These are phyloP conservation scores for Fomes fomentarius DNA, from an alignment of 1,284 basidiomycete species.

Conservation along the genomic window DNA sequence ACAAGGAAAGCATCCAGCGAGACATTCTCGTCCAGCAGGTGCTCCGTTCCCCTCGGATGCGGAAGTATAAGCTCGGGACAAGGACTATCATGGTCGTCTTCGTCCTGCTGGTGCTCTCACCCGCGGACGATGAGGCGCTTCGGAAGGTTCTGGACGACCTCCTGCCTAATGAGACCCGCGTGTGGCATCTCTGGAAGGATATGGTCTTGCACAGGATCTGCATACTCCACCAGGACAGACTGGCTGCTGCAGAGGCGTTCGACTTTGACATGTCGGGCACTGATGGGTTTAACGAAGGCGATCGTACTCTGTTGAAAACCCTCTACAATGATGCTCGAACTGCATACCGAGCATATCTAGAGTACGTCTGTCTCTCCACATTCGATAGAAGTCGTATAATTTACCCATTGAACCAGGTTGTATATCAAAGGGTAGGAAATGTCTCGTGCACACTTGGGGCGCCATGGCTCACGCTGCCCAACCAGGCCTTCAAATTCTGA, in stretches of 20 bases:
- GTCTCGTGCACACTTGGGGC: too few relatives aligned
- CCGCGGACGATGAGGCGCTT: constrained; percentile 5
- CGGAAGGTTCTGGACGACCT: constrained; percentile 10
- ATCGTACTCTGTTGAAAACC: neutral
- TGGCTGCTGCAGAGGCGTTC: neutral
- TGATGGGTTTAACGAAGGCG: neutral
- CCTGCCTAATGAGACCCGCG: constrained; percentile 11
- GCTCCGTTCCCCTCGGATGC: neutral
- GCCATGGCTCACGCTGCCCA: too few relatives aligned
- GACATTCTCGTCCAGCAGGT: constrained; percentile 9
- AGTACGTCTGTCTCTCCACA: neutral
- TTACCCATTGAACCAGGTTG: neutral
- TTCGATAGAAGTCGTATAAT: neutral
- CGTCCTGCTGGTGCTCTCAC: constrained; percentile 14
- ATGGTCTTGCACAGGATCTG: constrained; percentile 2
- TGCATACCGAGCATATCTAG: constrained; percentile 1
- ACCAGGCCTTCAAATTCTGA: too few relatives aligned
- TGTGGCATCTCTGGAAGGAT: constrained; percentile 11
- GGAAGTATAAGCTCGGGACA: constrained; percentile 13
- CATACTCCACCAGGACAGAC: neutral
- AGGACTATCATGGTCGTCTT: constrained; percentile 14
- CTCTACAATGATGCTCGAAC: constrained; percentile 5
- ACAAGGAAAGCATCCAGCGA: constrained; percentile 15
- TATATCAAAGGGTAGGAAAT: neutral
- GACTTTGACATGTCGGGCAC: neutral